A percentile compares a stretch with the other conserved stretches of the same genome.
Evolutionary conservation across 495 filamentous ascomycete species (phyloP).

Genomic region (Neurospora hispaniola): DNA sequence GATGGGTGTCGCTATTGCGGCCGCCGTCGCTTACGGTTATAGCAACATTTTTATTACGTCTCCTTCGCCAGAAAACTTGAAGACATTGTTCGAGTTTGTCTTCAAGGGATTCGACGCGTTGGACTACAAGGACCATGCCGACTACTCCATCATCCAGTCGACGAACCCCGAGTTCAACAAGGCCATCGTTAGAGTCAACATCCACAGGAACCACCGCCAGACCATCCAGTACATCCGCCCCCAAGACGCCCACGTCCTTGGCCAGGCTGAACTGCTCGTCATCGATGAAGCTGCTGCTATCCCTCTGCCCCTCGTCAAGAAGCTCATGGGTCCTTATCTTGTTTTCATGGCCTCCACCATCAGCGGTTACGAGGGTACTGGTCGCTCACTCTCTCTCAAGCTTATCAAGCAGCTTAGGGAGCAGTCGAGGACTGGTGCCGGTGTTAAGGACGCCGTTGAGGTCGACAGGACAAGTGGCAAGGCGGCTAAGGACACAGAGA

Average conservation of each 20-base stretch:
- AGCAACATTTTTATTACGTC: slow-evolving; percentile 99
- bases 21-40: slow-evolving; percentile 90
- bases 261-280: slow-evolving; percentile 90
- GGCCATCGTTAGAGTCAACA: slow-evolving; percentile 92
- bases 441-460: slow-evolving; percentile 48
- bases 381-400: slow-evolving; percentile 88
- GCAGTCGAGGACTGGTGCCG: slow-evolving; percentile 57
- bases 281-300: slow-evolving; percentile 99
- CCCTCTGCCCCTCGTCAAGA: slow-evolving; percentile 80
- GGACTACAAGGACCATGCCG: slow-evolving; percentile 83
- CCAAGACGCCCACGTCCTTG: slow-evolving; percentile 86
- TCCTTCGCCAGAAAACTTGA: slow-evolving; percentile 94
- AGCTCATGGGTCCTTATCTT: slow-evolving; percentile 94
- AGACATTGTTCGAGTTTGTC: slow-evolving; percentile 95
- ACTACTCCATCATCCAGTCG: slow-evolving; percentile 97
- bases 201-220: slow-evolving; percentile 90
- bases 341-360: slow-evolving; percentile 99
- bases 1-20: slow-evolving; percentile 85
- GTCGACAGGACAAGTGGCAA: slow-evolving; percentile 64
- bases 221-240: slow-evolving; percentile 98
- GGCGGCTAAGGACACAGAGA: slow-evolving; percentile 50
- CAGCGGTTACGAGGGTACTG: slow-evolving; percentile 97
- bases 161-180: slow-evolving; percentile 99
- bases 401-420: slow-evolving; percentile 96
- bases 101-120: slow-evolving; percentile 98